Evolutionary conservation across 371 early-diverging fungal species (phyloP).

Genomic region (Polyrhizophydium stewartii): DNA sequence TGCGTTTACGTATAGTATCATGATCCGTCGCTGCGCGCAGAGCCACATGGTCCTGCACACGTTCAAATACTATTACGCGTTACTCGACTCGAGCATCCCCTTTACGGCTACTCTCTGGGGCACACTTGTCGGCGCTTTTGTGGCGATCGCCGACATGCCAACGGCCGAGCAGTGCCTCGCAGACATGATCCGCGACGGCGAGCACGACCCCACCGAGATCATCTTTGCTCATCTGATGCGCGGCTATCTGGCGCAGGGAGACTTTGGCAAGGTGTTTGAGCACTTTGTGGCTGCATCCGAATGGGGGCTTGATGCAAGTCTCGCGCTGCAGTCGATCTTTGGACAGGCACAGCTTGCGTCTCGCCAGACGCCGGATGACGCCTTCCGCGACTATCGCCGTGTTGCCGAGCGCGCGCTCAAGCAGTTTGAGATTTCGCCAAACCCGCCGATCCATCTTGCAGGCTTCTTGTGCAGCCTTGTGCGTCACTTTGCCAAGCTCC

Average conservation of each 20-base stretch:
- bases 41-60: background rate
- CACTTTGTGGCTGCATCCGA: background rate
- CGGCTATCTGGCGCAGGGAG: background rate
- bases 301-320: too few relatives aligned
- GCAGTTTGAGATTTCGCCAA: too few relatives aligned
- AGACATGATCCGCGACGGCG: background rate
- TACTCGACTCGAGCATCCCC: background rate
- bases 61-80: slow-evolving; percentile 1
- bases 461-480: too few relatives aligned
- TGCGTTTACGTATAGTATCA: background rate
- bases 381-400: too few relatives aligned
- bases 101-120: background rate
- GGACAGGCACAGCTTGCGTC: too few relatives aligned
- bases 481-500: too few relatives aligned
- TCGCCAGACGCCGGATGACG: too few relatives aligned
- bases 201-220: background rate
- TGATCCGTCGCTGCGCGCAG: background rate
- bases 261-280: background rate
- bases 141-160: background rate
- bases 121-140: background rate
- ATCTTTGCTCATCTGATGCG: background rate
- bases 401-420: too few relatives aligned
- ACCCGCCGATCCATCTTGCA: too few relatives aligned
- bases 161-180: background rate
- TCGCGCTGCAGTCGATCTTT: too few relatives aligned